Evolutionary conservation across 495 filamentous ascomycete species (phyloP), one percentile per base, ranked within the genome.

Genomic region (Penicillium manginii): DNA sequence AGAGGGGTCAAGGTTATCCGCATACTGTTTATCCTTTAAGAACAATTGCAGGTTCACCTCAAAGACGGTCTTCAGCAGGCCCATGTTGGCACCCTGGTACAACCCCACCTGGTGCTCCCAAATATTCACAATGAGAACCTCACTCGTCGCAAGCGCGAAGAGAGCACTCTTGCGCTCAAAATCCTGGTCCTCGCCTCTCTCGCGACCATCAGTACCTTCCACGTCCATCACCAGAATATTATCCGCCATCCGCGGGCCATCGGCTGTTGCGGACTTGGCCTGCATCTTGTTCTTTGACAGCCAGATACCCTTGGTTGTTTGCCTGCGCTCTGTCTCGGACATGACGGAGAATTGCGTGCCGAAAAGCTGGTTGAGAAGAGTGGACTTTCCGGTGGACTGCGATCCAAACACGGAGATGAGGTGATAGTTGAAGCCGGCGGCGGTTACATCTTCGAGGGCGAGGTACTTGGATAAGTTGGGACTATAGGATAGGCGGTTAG

Each of bases 201-300:
- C 94, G 60, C 94, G 86, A 51, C 94, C 94, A 75, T 98, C 94
- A 11, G 94, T 98, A 63, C 94, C 94, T 73, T 98, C 94, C 42
- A 98, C 94, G 71, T 98, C 94, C 94, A 98, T 98, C 61, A 98
- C 93, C 59, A 98, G 77, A 67, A 98, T 97, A 70, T 98, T 98
- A 55, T 96, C 91, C 63, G 92, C 93, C 93, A 97, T 97, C 42
- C 65, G 67, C 48, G 74, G 72, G 40, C 74, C 69, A 39, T 69
- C 70, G 29, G 68, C 69, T 1, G 67, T 52, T 19, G 52, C 67
- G 9, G 65, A 62, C 54, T 57, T 58, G 57, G 52, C 70, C 59
- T 61, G 80, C 75, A 63, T 85, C 77, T 94, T 92, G 69, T 97
- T 97, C 73, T 96, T 96, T 55, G 92, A 96, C 86, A 98, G 86